Evolutionary conservation across 768 basidiomycete species (phyloP).

Genomic region (Mycena kentingensis): DNA sequence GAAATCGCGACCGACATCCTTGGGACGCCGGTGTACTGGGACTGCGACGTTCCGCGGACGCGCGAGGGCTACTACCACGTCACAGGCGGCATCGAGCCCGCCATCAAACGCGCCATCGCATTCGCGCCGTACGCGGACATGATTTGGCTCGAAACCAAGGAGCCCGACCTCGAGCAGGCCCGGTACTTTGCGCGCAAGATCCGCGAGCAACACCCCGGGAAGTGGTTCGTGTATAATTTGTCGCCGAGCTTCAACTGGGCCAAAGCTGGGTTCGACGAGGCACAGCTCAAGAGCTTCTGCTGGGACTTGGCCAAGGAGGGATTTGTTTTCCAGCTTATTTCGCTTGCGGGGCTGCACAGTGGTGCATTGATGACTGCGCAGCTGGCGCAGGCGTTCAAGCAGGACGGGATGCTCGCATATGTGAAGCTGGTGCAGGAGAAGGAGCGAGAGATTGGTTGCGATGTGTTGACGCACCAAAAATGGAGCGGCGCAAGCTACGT

Average conservation of each 20-base stretch:
- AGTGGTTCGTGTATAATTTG: constrained; percentile 92
- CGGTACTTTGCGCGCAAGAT: constrained; percentile 76
- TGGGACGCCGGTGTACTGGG: constrained; percentile 76
- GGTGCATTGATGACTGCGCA: constrained; percentile 78
- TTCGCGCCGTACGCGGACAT: constrained; percentile 89
- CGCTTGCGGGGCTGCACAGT: constrained; percentile 87
- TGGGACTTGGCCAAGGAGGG: constrained; percentile 92
- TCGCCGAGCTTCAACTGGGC: constrained; percentile 95
- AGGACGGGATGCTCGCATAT: constrained; percentile 92
- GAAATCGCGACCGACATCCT: constrained; percentile 73
- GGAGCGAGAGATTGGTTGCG: constrained; percentile 85
- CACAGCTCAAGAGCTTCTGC: constrained; percentile 79
- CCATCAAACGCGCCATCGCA: constrained; percentile 75
- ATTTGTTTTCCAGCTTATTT: constrained; percentile 87
- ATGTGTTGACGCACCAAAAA: constrained; percentile 93
- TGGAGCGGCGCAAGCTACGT: constrained; percentile 95
- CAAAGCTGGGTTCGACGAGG: constrained; percentile 75
- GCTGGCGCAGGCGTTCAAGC: constrained; percentile 76
- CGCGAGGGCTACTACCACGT: constrained; percentile 92
- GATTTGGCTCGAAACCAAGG: constrained; percentile 91
- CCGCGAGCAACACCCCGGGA: constrained; percentile 68
- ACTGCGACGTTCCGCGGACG: constrained; percentile 89
- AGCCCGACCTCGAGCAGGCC: constrained; percentile 82
- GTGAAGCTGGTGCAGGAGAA: constrained; percentile 85
- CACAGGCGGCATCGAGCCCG: constrained; percentile 78